Evolutionary conservation across 148 eudicot species (phyloP), one percentile per base, ranked within the genome.

Genomic region (Amaranthus cruentus): DNA sequence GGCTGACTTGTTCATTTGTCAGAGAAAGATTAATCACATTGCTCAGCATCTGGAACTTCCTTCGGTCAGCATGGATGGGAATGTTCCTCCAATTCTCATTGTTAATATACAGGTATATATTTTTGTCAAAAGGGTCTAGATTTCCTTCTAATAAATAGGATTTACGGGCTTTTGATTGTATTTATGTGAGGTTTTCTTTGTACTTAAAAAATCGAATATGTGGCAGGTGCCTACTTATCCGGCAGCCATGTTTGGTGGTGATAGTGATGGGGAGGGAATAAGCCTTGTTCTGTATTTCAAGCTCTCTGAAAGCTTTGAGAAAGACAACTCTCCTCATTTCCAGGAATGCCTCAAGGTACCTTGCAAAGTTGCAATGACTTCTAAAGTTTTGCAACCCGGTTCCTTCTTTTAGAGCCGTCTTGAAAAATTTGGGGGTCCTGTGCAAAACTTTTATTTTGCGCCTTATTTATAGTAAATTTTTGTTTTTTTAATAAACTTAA

Each of bases 41-140:
- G 98, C 98, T 47, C 96, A 85, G 68, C 88, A 86, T 81, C 81
- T 92, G 59, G 98, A 90, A 75, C 88, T 90, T 73, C 98, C 98
- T 71, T 73, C 83, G 70, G 11, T 82, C 5, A 81, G 76, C 56
- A 66, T 64, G 50, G 84, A 84, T n/a, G 87, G 82, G 49, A 76
- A 70, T 46, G 43, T 86, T 70, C 98, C 98, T 4, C 69, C 83
- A n/a, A 80, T 90, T 72, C 88, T 90, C 60, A 84, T 92, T 68
- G 87, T 92, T 73, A 92, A 92, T 76, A 89, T 85, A 80, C 96
- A 92, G 90, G 98, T 90, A 66, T 54, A 11, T 63, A 66, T 66
- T 10, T 9, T 51, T 60, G 63, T 13, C 38, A 7, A 21, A 6
- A 60, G 11, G 46, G 11, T 8, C 64, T 28, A 6, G 21, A 0